Evolutionary conservation across 768 basidiomycete genomes (phyloP).

Genomic region (Solioccasus polychromus): DNA sequence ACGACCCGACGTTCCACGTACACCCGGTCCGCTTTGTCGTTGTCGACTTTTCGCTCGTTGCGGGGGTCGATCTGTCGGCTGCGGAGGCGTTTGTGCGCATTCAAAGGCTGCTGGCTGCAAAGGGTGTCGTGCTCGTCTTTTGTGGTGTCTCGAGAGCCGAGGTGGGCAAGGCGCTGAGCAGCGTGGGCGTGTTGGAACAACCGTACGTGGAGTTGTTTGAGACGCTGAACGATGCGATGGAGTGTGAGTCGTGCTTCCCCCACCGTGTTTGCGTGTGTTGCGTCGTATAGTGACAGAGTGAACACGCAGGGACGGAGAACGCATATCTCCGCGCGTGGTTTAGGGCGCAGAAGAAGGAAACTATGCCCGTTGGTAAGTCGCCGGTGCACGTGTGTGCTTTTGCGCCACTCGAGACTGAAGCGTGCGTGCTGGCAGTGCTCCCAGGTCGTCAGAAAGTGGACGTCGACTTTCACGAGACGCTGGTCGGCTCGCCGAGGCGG

Average conservation of each 20-base stretch:
- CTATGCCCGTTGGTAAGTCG: constrained; percentile 41
- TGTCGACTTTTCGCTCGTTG: constrained; percentile 81
- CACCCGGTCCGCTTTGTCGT: constrained; percentile 88
- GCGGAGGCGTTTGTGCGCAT: constrained; percentile 94
- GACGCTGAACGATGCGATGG: constrained; percentile 86
- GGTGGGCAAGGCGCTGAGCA: constrained; percentile 69
- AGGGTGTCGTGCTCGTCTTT: constrained; percentile 81
- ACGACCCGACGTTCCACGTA: constrained; percentile 64
- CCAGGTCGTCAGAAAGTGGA: constrained; percentile 56
- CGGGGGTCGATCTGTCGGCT: constrained; percentile 91
- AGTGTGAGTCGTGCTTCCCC: constrained; percentile 56
- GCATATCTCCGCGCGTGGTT: constrained; percentile 84
- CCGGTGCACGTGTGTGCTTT: not conserved
- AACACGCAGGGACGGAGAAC: constrained; percentile 80
- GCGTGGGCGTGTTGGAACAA: constrained; percentile 77
- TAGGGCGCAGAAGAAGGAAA: constrained; percentile 58
- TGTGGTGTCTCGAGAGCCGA: constrained; percentile 73
- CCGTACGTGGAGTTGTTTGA: constrained; percentile 78
- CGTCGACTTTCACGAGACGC: constrained; percentile 41
- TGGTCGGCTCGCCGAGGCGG: constrained; percentile 62
- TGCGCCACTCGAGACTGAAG: not conserved
- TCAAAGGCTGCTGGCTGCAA: constrained; percentile 73
- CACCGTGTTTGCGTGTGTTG: not conserved
- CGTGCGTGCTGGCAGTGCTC: constrained; percentile 36
- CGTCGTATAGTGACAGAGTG: constrained; percentile 4